A percentile compares a stretch with the other conserved stretches of the same genome.
phyloP scores from a whole-genome alignment of 257 asterid genomes.

The Linderniella brevidens region DNA sequence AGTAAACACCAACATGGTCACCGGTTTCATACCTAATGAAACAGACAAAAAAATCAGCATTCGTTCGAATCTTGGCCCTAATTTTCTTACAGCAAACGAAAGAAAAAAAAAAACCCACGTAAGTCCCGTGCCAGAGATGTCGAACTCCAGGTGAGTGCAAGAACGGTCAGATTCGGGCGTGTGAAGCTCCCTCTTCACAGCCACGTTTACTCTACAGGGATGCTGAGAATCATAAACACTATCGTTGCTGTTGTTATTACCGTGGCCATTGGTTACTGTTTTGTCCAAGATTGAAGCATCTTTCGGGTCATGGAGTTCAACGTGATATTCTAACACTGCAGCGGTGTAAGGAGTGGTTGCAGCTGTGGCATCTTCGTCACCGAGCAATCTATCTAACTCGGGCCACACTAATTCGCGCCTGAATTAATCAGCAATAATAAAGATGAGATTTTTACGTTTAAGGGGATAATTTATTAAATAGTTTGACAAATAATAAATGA shows the following conservation, averaged over 20 bases:
- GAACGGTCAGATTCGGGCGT: conserved; percentile 85
- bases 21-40: conserved; percentile 82
- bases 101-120: conserved; percentile 27
- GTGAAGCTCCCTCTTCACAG: conserved; percentile 84
- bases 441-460: conserved; percentile 4
- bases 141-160: conserved; percentile 92
- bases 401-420: conserved; percentile 96
- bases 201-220: conserved; percentile 76
- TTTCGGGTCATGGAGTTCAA: conserved; percentile 45
- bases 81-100: neutral
- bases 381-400: conserved; percentile 67
- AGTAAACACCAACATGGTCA: conserved; percentile 88
- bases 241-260: conserved; percentile 44
- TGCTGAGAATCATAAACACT: conserved; percentile 70
- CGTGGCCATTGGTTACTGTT: conserved; percentile 31
- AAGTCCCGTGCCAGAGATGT: conserved; percentile 79
- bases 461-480: neutral
- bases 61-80: neutral
- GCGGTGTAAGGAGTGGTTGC: conserved; percentile 89
- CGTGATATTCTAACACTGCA: conserved; percentile 74
- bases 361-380: conserved; percentile 43
- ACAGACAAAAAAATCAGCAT: neutral
- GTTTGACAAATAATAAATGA: neutral
- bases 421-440: no score
- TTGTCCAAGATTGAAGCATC: conserved; percentile 20